These are phyloP conservation scores for Stevia rebaudiana DNA, from an alignment of 140 eudicot species.

Conservation along the genomic window DNA sequence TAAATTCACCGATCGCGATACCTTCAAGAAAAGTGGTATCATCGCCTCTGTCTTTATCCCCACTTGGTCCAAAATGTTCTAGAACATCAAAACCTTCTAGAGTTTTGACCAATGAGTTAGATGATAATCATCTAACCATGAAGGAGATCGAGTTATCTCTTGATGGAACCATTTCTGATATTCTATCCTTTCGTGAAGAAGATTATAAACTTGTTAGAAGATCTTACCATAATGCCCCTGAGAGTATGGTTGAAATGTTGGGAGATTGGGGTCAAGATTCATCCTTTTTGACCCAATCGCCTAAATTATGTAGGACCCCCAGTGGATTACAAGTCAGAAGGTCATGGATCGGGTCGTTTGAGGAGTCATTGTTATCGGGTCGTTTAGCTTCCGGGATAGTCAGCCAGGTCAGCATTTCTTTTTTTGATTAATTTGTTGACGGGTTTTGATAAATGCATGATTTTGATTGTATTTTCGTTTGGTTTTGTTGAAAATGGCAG, in stretches of 20 bases:
- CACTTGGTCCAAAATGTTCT: conserved; percentile 68
- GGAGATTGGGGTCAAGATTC: conserved; percentile 48
- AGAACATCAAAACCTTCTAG: conserved; percentile 31
- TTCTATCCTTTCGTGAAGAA: conserved; percentile 38
- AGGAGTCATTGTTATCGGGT: conserved; percentile 94
- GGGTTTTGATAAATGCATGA: neutral
- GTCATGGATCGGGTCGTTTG: conserved; percentile 94
- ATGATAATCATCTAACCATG: conserved; percentile 39
- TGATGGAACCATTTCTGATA: conserved; percentile 45
- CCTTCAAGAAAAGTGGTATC: conserved; percentile 44
- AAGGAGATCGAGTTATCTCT: conserved; percentile 66
- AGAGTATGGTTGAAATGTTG: conserved; percentile 31
- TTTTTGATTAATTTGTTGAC: neutral
- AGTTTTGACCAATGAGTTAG: conserved; percentile 34
- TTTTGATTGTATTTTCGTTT: conserved; percentile 6
- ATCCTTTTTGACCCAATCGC: conserved; percentile 28
- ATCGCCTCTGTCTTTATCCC: conserved; percentile 70
- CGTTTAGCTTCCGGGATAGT: conserved; percentile 74
- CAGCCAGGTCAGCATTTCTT: conserved; percentile 47
- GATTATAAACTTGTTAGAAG: conserved; percentile 27
- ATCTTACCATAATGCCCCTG: conserved; percentile 37
- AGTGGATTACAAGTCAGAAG: conserved; percentile 78
- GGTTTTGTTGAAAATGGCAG: conserved; percentile 34
- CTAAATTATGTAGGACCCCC: conserved; percentile 54
- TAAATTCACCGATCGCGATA: conserved; percentile 34